phyloP scores from a whole-genome alignment of 495 filamentous ascomycete species.

The Hypoxylon crocopeplum region DNA sequence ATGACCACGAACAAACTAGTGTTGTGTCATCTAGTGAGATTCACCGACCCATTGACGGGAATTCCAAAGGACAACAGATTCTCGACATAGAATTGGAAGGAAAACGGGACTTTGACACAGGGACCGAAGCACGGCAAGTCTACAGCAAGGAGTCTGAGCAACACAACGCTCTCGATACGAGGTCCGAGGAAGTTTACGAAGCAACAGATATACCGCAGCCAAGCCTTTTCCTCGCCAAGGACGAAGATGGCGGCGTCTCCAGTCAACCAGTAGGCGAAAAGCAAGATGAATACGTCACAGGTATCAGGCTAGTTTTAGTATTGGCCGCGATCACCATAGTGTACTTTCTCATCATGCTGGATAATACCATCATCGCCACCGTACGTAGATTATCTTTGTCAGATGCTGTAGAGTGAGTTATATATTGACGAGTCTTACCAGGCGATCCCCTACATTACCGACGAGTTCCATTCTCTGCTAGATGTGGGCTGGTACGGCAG shows the following conservation, averaged over 20 bases:
- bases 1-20: neutral
- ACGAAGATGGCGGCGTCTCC: no score
- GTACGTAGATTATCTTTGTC: neutral
- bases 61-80: neutral
- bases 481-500: slow-evolving; percentile 62
- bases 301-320: neutral
- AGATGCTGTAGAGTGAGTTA: neutral
- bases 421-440: neutral
- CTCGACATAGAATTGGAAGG: no score
- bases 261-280: no score
- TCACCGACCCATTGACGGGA: slow-evolving; percentile 4
- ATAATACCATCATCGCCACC: neutral
- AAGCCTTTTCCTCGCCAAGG: no score
- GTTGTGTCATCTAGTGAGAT: no score
- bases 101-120: no score
- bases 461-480: slow-evolving; percentile 52
- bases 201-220: no score
- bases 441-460: slow-evolving; percentile 57
- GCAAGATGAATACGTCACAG: neutral
- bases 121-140: no score
- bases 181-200: no score
- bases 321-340: neutral
- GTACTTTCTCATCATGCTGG: slow-evolving; percentile 1
- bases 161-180: no score
- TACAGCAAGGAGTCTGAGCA: no score